These are phyloP conservation scores for Davidsoniella neocaledoniae DNA, from an alignment of 2,329 filamentous ascomycete species.

Conservation along the genomic window DNA sequence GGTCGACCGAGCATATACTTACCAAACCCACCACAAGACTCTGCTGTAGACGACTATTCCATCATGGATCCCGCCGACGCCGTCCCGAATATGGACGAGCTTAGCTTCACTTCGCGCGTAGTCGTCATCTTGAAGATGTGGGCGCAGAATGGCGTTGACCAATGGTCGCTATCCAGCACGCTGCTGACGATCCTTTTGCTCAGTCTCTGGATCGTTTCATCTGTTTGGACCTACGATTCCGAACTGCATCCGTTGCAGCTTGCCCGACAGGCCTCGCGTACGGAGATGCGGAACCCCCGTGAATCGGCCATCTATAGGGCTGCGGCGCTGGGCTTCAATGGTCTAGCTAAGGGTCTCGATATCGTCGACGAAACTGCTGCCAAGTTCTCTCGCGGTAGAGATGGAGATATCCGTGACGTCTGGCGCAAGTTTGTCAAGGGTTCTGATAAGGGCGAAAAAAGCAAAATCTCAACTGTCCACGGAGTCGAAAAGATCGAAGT, in stretches of 20 bases:
- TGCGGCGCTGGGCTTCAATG: constrained; percentile 73
- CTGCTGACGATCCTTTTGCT: constrained; percentile 47
- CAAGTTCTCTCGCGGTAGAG: constrained; percentile 67
- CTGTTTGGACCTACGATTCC: constrained; percentile 59
- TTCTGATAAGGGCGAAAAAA: constrained; percentile 49
- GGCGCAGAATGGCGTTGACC: constrained; percentile 50
- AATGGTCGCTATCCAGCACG: constrained; percentile 19
- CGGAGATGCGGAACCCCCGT: constrained; percentile 63
- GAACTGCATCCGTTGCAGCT: constrained; percentile 87
- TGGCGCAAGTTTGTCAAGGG: constrained; percentile 59
- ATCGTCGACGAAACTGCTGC: constrained; percentile 66
- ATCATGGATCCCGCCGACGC: too few relatives aligned
- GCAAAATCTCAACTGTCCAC: constrained; percentile 61
- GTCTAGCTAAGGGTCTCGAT: constrained; percentile 58
- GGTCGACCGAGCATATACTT: too few relatives aligned
- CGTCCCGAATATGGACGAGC: neutral
- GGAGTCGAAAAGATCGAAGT: constrained; percentile 61
- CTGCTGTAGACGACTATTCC: too few relatives aligned
- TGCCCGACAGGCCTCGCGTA: constrained; percentile 63
- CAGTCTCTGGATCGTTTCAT: constrained; percentile 50
- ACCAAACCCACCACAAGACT: too few relatives aligned
- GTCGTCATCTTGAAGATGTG: constrained; percentile 52
- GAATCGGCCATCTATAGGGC: constrained; percentile 77
- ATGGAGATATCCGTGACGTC: constrained; percentile 81
- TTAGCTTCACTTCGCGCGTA: constrained; percentile 22